These are phyloP conservation scores for Leccinellum rugosiceps DNA, from an alignment of 768 basidiomycete species.

Conservation along the genomic window DNA sequence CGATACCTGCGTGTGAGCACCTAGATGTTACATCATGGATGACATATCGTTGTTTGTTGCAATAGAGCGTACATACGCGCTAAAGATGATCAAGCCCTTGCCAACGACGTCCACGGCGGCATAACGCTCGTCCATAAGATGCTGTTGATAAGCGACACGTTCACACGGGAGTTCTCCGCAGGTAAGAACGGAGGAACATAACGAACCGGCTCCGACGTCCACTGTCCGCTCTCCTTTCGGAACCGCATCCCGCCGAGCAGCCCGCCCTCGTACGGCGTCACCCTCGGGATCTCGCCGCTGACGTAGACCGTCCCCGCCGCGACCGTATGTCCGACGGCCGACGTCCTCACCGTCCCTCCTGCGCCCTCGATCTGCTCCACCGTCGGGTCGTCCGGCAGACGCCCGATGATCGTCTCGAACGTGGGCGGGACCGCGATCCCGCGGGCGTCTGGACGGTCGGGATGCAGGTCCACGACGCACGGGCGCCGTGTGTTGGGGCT, in stretches of 20 bases:
- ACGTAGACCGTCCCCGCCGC: constrained; percentile 65
- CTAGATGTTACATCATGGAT: constrained; percentile 23
- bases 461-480: constrained; percentile 72
- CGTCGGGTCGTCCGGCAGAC: constrained; percentile 67
- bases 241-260: constrained; percentile 67
- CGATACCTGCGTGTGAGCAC: constrained; percentile 80
- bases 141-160: constrained; percentile 34
- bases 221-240: constrained; percentile 33
- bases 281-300: constrained; percentile 76
- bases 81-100: constrained; percentile 80
- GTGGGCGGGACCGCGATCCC: constrained; percentile 69
- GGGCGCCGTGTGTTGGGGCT: constrained; percentile 3
- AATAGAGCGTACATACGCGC: constrained; percentile 53
- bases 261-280: constrained; percentile 66
- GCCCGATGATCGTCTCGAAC: constrained; percentile 53
- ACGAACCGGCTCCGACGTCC: constrained; percentile 56
- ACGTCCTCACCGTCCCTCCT: constrained; percentile 55
- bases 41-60: no score
- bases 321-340: constrained; percentile 60
- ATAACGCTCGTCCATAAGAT: constrained; percentile 83
- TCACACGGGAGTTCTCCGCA: background rate
- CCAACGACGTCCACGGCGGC: constrained; percentile 73
- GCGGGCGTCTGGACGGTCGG: constrained; percentile 66
- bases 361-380: constrained; percentile 58
- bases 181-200: background rate